Conservation (phyloP, 2,329 filamentous ascomycete species). For the Hypoxylon sp. region DNA sequence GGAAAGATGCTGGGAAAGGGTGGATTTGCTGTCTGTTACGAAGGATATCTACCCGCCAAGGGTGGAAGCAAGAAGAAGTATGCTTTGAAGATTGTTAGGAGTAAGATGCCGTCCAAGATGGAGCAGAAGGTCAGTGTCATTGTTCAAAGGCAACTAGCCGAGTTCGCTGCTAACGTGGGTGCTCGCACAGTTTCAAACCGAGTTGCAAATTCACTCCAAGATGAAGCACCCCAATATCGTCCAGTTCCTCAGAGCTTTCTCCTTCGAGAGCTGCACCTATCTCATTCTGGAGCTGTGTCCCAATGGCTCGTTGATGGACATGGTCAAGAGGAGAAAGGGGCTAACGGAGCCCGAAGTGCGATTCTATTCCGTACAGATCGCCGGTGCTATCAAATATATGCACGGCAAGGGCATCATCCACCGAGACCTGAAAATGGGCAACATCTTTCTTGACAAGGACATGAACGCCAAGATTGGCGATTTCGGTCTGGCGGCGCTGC, state of each 20-base stretch:
- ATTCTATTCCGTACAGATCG: constrained; percentile 92
- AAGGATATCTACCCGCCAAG: constrained; percentile 64
- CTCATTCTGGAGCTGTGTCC: constrained; percentile 93
- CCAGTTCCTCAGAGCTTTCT: constrained; percentile 92
- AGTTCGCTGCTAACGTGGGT: constrained; percentile 19
- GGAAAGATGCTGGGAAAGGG: constrained; percentile 80
- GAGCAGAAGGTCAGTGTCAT: constrained; percentile 73
- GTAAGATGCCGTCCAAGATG: constrained; percentile 82
- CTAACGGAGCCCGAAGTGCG: constrained; percentile 93
- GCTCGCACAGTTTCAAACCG: constrained; percentile 69
- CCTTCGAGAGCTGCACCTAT: constrained; percentile 87
- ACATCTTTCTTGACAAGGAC: constrained; percentile 89
- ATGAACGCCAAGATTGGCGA: constrained; percentile 99
- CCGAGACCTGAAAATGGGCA: constrained; percentile 96
- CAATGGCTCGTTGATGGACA: constrained; percentile 96
- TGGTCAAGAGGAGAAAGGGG: constrained; percentile 90
- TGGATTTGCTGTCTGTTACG: constrained; percentile 83
- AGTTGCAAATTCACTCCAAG: constrained; percentile 98
- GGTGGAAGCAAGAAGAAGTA: constrained; percentile 69
- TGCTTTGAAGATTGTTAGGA: constrained; percentile 84
- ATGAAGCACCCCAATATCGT: constrained; percentile 97
- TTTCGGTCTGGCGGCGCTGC: constrained; percentile 90
- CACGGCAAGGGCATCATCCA: constrained; percentile 96
- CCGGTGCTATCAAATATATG: constrained; percentile 97
- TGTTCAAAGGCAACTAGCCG: not conserved